Evolutionary conservation across 176 grass and related monocot genomes (phyloP).

Genomic region (Ampelocalamus luodianensis): DNA sequence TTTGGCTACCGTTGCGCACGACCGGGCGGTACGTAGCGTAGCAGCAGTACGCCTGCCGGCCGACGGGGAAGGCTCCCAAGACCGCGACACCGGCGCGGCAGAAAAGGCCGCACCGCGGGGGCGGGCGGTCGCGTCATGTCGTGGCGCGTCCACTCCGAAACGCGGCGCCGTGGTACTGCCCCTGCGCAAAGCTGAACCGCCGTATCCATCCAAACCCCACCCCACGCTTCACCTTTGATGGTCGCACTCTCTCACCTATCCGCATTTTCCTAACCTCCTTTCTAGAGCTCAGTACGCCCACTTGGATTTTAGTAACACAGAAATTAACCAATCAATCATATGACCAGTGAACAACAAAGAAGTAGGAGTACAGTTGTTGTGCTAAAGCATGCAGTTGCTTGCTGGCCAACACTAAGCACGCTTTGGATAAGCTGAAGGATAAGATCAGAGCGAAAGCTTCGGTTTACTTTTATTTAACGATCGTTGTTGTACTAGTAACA

Average conservation of each 20-base stretch:
- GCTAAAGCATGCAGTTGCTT: slow-evolving; percentile 34
- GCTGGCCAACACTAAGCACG: slow-evolving; percentile 31
- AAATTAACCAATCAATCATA: not conserved
- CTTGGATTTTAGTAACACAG: slow-evolving; percentile 21
- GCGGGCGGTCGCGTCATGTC: slow-evolving; percentile 18
- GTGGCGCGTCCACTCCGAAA: slow-evolving; percentile 14
- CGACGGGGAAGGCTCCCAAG: not conserved
- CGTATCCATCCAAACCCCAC: slow-evolving; percentile 28
- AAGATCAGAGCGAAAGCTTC: slow-evolving; percentile 26
- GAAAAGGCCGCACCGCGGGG: not conserved
- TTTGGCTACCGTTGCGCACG: not conserved
- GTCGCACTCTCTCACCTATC: not conserved
- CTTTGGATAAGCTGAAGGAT: slow-evolving; percentile 42
- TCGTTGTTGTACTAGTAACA: not conserved
- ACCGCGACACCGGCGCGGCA: slow-evolving; percentile 38
- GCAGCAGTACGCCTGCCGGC: too few species aligned
- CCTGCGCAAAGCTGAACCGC: slow-evolving; percentile 39
- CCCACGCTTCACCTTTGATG: not conserved
- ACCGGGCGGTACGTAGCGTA: not conserved
- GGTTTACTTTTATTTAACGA: slow-evolving; percentile 26
- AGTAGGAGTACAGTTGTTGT: not conserved
- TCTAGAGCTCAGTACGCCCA: not conserved
- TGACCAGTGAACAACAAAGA: not conserved
- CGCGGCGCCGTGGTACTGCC: slow-evolving; percentile 44
- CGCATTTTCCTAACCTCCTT: not conserved